Conservation (phyloP, 257 asterid species). For the Coffea canephora region DNA sequence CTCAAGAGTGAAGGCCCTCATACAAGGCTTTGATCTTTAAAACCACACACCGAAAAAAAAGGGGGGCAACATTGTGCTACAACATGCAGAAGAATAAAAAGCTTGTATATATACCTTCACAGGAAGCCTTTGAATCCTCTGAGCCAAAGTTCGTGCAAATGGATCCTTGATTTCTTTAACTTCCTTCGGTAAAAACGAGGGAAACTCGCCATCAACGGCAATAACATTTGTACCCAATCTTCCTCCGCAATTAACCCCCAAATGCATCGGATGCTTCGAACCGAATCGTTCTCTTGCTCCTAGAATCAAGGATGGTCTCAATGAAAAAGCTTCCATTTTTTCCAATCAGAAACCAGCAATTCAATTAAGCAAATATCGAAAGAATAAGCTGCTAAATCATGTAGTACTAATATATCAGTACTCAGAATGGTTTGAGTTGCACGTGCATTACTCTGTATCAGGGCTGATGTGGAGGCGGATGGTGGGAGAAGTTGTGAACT, state of each 20-base stretch:
- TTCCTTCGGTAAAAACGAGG: constrained; percentile 69
- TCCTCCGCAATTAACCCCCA: constrained; percentile 20
- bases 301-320: constrained; percentile 12
- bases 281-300: constrained; percentile 12
- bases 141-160: constrained; percentile 61
- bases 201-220: constrained; percentile 37
- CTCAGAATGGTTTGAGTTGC: too few relatives aligned
- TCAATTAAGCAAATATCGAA: too few relatives aligned
- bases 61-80: too few relatives aligned
- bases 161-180: constrained; percentile 62
- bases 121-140: constrained; percentile 66
- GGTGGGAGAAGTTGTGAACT: too few relatives aligned
- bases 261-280: constrained; percentile 18
- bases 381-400: too few relatives aligned
- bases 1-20: background rate
- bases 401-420: too few relatives aligned
- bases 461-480: too few relatives aligned
- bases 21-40: background rate
- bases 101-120: constrained; percentile 39
- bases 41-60: too few relatives aligned
- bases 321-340: constrained; percentile 28
- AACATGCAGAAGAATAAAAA: background rate
- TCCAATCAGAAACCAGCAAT: too few relatives aligned
- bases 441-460: too few relatives aligned
- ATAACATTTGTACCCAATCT: constrained; percentile 23